Base-by-base conservation (phyloP, 2,329 filamentous ascomycete genomes). In the Mycocentrospora acerina region DNA sequence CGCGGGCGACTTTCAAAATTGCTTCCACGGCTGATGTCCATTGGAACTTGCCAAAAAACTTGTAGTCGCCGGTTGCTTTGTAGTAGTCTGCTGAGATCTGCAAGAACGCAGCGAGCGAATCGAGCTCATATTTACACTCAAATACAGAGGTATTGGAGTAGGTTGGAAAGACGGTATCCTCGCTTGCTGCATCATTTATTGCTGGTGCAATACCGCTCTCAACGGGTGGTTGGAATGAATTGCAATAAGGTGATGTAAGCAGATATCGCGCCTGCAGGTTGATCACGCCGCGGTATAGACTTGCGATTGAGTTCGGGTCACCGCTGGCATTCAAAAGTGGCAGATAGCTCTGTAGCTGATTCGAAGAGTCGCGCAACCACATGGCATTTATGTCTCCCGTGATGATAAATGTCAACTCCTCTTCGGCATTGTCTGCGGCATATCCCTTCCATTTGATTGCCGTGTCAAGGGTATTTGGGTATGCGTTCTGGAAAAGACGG, bases 391-490 rank as follows among this genome's bases (percentile, higher is more conserved):
- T 80, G 51, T 80, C 76, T 32, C 78, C 77, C 1, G 77, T 80
- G 41, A 81, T 81, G 46, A 80, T 55, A 48, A 79, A 80, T 4
- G 78, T 77, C 43, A 85, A 68, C 63, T 88, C 84, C 62, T 88
- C 82, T 2, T 76, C 74, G 0, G 74, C 63, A 50, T 79, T 74
- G 42, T 80, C 73, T 24, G 72, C 74, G 1, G 80, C 73, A 35
- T 72, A 69, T 2, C 85, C 85, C 37, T 77, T 80, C 84, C 83
- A 88, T 44, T 76, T 75, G 28, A 88, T 77, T 0, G 85, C 84
- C 0, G 85, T 88, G 57, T 89, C 85, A 9, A 90, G 72, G 0
- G 85, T 88, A 62, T 88, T 90, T 0, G 86, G 85, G 59, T 81
- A 89, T 2, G 81, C 73, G 60, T 90, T 90, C 51, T 81, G 69